Percentiles rank a stretch among this genome's conserved stretches.
These are phyloP conservation scores for Chlamydomonas sp. DNA, from an alignment of 139 green algal species.

Conservation along the genomic window DNA sequence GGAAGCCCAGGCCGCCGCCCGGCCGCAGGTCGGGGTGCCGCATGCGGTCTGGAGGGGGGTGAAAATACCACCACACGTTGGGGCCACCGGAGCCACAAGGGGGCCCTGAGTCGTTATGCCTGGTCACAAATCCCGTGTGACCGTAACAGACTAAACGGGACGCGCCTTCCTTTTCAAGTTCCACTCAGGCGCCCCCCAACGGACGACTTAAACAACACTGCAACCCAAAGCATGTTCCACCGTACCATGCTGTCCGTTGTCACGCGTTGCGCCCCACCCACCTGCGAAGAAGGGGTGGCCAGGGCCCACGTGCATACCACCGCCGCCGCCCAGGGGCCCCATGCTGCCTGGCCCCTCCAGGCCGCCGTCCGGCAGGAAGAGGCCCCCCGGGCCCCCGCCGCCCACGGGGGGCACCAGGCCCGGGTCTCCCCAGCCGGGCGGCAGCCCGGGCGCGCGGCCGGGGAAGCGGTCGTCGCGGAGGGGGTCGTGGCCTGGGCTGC, in stretches of 20 bases:
- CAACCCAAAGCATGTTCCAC: no score
- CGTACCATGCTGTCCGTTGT: no score
- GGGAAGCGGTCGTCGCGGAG: slow-evolving; percentile 10
- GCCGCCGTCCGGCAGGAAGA: no score
- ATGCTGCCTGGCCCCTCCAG: background rate
- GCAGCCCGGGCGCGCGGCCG: background rate
- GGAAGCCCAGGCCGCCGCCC: background rate
- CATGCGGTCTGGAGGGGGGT: slow-evolving; percentile 12
- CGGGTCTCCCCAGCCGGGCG: background rate
- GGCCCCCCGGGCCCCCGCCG: no score
- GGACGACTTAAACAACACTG: no score
- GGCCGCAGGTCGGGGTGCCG: slow-evolving; percentile 12
- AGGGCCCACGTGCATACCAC: slow-evolving; percentile 43
- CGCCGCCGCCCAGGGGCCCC: background rate
- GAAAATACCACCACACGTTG: no score
- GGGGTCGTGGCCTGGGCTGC: background rate
- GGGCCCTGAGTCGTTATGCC: no score
- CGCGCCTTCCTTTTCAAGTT: no score
- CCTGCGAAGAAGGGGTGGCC: slow-evolving; percentile 38
- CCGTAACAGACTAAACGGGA: no score
- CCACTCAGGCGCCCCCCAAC: no score
- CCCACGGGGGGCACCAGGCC: slow-evolving; percentile 12
- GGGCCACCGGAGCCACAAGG: no score
- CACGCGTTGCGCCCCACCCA: background rate
- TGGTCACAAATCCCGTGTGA: no score